Conservation (phyloP, 352 stramenopile genomes). For the Pythium dissimile region DNA sequence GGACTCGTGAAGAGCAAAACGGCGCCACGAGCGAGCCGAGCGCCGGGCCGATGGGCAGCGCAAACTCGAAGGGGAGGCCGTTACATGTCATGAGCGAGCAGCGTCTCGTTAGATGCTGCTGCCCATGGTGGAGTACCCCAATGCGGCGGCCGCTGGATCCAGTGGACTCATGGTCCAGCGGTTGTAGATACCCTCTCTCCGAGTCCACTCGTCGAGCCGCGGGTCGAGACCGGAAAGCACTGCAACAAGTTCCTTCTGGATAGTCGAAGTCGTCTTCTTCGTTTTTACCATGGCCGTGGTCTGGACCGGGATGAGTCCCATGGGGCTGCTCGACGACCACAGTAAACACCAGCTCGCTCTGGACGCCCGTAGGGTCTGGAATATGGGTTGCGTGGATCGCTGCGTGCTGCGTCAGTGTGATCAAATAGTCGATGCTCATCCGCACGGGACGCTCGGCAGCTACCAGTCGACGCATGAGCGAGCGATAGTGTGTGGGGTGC, state of each 20-base stretch:
- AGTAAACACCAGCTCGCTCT: too few species aligned
- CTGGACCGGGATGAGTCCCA: too few species aligned
- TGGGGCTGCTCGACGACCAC: too few species aligned
- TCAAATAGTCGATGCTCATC: constrained; percentile 3
- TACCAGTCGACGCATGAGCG: constrained; percentile 8
- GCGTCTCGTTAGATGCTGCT: not conserved
- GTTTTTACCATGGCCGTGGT: too few species aligned
- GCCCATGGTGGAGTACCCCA: too few species aligned
- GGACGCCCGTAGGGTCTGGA: too few species aligned
- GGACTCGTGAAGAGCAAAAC: constrained; percentile 12
- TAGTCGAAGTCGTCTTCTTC: not conserved
- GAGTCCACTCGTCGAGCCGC: constrained; percentile 27
- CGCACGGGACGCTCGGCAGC: constrained; percentile 7
- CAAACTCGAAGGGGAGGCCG: constrained; percentile 11
- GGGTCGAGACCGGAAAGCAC: constrained; percentile 34
- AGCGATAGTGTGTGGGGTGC: not conserved
- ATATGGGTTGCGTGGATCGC: not conserved
- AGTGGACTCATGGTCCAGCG: constrained; percentile 21
- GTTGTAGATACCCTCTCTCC: constrained; percentile 18
- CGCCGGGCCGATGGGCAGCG: constrained; percentile 19
- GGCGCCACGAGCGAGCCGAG: constrained; percentile 17
- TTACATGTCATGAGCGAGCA: constrained; percentile 9
- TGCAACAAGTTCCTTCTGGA: constrained; percentile 11
- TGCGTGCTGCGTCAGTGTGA: not conserved
- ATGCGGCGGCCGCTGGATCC: too few species aligned